Evolutionary conservation across 2,329 filamentous ascomycete species (phyloP).

Genomic region (Xylariaceae sp.): DNA sequence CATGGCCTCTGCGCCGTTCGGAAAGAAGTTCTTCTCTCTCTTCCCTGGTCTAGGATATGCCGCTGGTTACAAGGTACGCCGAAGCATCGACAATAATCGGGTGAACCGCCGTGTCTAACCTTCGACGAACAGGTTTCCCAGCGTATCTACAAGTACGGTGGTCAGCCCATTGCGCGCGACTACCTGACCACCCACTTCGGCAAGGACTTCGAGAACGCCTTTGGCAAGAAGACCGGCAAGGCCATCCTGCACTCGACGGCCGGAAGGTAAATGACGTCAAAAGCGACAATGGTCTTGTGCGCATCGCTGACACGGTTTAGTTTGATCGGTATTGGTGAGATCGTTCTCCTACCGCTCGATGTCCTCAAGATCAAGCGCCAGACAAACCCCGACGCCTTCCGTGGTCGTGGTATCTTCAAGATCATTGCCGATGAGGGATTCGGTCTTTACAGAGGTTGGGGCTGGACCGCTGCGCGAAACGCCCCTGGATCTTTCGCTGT

Average conservation of each 20-base stretch:
- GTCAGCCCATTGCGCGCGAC: slow-evolving; percentile 91
- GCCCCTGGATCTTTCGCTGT: slow-evolving; percentile 95
- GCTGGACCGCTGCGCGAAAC: slow-evolving; percentile 95
- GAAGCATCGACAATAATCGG: too few species aligned
- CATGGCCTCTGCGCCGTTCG: slow-evolving; percentile 64
- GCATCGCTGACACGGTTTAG: slow-evolving; percentile 48
- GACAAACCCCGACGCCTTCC: slow-evolving; percentile 97
- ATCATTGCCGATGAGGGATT: slow-evolving; percentile 94
- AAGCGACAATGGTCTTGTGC: neutral
- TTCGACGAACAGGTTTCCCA: slow-evolving; percentile 61
- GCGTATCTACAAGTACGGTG: slow-evolving; percentile 97
- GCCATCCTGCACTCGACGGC: slow-evolving; percentile 96
- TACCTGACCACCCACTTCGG: slow-evolving; percentile 77
- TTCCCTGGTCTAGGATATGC: slow-evolving; percentile 97
- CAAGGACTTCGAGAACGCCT: slow-evolving; percentile 76
- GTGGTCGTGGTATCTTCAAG: slow-evolving; percentile 81
- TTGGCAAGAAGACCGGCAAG: slow-evolving; percentile 96
- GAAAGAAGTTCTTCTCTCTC: slow-evolving; percentile 83
- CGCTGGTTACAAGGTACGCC: slow-evolving; percentile 80
- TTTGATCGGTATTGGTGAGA: slow-evolving; percentile 95
- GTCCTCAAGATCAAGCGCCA: slow-evolving; percentile 99
- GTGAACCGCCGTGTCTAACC: slow-evolving; percentile 6
- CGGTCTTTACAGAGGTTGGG: slow-evolving; percentile 90
- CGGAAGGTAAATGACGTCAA: slow-evolving; percentile 58
- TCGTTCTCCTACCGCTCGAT: slow-evolving; percentile 88